Evolutionary conservation across 371 early-diverging fungal species (phyloP), one percentile per base, ranked within the genome.

Genomic region (Mucor lusitanicus): DNA sequence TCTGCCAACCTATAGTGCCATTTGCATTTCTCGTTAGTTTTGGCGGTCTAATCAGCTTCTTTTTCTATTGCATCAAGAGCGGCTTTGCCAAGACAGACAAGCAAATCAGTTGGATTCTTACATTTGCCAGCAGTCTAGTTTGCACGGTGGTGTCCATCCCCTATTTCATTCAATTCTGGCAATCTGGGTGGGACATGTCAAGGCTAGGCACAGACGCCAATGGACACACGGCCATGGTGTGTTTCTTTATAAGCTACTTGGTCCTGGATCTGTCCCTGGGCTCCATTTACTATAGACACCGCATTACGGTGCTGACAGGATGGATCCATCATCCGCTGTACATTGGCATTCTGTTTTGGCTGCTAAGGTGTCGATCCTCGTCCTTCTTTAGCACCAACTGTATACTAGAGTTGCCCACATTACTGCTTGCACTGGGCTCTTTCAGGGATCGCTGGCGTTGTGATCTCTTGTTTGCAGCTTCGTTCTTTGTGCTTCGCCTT

Each of bases 291-390:
- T 87, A 87, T 56, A 69, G 77, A n/a, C 67, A 66, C 25, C 73
- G 81, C 25, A 75, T 86, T 30, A 83, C 83, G 12, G 60, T 82
- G 2, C 69, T 87, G 27, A 86, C 85, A 11, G 84, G 85, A 0
- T 86, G 85, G 80, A 65, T 83, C 8, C 88, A 87, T 65, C 88
- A 87, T 54, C 75, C 82, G 6, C 65, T 80, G 23, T 87, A 87
- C 46, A 70, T 71, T 11, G 46, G 59, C 35, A 65, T 77, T 9
- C 59, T 79, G 1, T 30, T 71, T 15, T 80, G 76, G 76, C 62
- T 76, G 19, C 48, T 83, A 2, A 57, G 59, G n/a, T 64, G 64
- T 13, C 55, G 35, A 17, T 76, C 69, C 11, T 68, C 71, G 1
- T 67, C 74, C 17, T 67, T 80, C 50, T 83, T 80, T 53, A 72